Evolutionary conservation across 805 yeast species (phyloP).

Genomic region (Hanseniaspora opuntiae): DNA sequence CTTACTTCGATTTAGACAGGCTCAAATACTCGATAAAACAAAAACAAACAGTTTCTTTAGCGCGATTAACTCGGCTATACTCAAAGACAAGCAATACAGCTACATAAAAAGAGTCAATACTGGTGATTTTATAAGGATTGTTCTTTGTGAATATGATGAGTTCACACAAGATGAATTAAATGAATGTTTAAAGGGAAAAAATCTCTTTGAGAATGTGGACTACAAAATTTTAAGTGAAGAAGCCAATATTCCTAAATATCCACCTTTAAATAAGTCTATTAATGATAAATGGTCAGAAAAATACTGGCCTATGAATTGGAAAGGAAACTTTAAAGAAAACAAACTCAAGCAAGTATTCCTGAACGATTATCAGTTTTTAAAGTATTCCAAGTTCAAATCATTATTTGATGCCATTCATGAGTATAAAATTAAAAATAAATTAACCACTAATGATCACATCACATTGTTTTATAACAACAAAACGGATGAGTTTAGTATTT

Average conservation of each 20-base stretch:
- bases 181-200: conserved; percentile 17
- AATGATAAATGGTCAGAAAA: conserved; percentile 49
- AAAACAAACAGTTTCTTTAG: conserved; percentile 4
- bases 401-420: conserved; percentile 21
- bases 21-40: background rate
- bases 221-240: conserved; percentile 17
- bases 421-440: conserved; percentile 20
- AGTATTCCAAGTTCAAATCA: conserved; percentile 33
- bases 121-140: conserved; percentile 13
- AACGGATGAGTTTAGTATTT: conserved; percentile 28
- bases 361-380: conserved; percentile 17
- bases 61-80: background rate
- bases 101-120: conserved; percentile 40
- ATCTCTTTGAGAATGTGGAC: conserved; percentile 15
- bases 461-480: conserved; percentile 54
- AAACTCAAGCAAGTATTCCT: conserved; percentile 39
- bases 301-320: conserved; percentile 88
- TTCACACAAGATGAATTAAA: conserved; percentile 27
- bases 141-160: conserved; percentile 35
- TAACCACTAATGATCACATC: conserved; percentile 33
- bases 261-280: conserved; percentile 62
- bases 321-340: conserved; percentile 76
- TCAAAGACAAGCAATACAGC: conserved; percentile 21
- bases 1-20: background rate
- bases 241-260: conserved; percentile 39